Percentiles rank a stretch among this genome's conserved stretches.
These are phyloP conservation scores for Prunus kanzakura DNA, from an alignment of 306 rosid species.

Conservation along the genomic window DNA sequence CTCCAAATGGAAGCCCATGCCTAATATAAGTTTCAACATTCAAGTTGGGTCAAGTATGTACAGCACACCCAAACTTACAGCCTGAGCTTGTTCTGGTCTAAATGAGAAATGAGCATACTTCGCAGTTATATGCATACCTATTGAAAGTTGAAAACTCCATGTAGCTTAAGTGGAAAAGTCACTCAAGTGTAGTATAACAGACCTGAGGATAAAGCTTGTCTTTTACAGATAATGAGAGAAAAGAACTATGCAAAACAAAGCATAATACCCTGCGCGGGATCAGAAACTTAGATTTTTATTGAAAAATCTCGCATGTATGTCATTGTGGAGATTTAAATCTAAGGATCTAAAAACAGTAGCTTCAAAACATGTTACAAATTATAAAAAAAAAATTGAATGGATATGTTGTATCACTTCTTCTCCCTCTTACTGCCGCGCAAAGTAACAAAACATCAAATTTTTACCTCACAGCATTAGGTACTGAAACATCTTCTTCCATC, in stretches of 20 bases:
- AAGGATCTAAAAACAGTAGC: conserved; percentile 23
- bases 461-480: conserved; percentile 29
- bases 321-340: conserved; percentile 23
- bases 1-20: neutral
- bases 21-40: neutral
- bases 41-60: neutral
- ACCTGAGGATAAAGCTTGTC: neutral
- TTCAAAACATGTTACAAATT: conserved; percentile 16
- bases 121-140: neutral
- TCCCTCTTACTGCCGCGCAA: conserved; percentile 23
- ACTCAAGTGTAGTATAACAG: neutral
- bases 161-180: neutral
- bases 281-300: conserved; percentile 13
- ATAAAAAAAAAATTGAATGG: conserved; percentile 14
- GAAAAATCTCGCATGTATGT: conserved; percentile 18
- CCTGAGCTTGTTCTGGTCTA: neutral
- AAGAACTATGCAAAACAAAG: conserved; percentile 8
- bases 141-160: neutral
- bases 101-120: neutral
- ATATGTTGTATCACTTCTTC: conserved; percentile 20
- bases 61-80: neutral
- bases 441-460: conserved; percentile 15
- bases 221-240: neutral
- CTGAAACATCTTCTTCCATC: conserved; percentile 37
- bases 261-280: conserved; percentile 23